These are phyloP conservation scores for Lithocarpus polystachyus DNA, from an alignment of 306 rosid genomes.

Conservation along the genomic window DNA sequence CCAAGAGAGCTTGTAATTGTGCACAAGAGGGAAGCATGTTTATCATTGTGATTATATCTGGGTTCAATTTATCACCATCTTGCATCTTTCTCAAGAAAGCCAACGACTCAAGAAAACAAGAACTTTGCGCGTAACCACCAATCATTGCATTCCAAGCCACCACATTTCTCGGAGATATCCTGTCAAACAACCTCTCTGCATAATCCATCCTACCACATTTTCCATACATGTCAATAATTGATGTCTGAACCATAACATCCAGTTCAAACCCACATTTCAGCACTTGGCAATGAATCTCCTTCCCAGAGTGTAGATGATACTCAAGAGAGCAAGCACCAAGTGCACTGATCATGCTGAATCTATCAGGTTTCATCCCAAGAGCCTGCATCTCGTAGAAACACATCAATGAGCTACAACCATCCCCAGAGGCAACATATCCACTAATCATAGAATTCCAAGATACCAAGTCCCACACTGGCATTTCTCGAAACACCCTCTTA, in stretches of 20 bases:
- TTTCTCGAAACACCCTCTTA: slow-evolving; percentile 47
- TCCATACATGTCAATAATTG: slow-evolving; percentile 50
- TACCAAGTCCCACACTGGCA: slow-evolving; percentile 43
- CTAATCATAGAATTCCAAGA: slow-evolving; percentile 58
- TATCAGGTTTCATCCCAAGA: slow-evolving; percentile 36
- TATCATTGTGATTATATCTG: slow-evolving; percentile 42
- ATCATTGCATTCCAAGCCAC: slow-evolving; percentile 66
- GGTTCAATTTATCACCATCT: slow-evolving; percentile 28
- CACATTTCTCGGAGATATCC: slow-evolving; percentile 29
- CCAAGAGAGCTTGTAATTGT: slow-evolving; percentile 36
- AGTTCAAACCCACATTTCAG: slow-evolving; percentile 37
- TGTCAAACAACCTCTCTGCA: slow-evolving; percentile 43
- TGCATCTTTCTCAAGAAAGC: slow-evolving; percentile 44
- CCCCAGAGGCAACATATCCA: slow-evolving; percentile 37
- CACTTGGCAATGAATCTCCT: slow-evolving; percentile 44
- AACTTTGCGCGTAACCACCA: slow-evolving; percentile 36
- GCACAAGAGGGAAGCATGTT: slow-evolving; percentile 54
- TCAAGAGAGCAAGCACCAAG: slow-evolving; percentile 46
- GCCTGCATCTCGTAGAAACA: slow-evolving; percentile 45
- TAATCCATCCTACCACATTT: slow-evolving; percentile 41
- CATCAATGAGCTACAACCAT: slow-evolving; percentile 27
- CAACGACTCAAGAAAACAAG: slow-evolving; percentile 17
- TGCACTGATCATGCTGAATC: slow-evolving; percentile 37
- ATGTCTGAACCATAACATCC: slow-evolving; percentile 48
- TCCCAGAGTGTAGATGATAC: slow-evolving; percentile 28